Evolutionary conservation across 2,329 filamentous ascomycete genomes (phyloP).

Genomic region (Fusarium sp.): DNA sequence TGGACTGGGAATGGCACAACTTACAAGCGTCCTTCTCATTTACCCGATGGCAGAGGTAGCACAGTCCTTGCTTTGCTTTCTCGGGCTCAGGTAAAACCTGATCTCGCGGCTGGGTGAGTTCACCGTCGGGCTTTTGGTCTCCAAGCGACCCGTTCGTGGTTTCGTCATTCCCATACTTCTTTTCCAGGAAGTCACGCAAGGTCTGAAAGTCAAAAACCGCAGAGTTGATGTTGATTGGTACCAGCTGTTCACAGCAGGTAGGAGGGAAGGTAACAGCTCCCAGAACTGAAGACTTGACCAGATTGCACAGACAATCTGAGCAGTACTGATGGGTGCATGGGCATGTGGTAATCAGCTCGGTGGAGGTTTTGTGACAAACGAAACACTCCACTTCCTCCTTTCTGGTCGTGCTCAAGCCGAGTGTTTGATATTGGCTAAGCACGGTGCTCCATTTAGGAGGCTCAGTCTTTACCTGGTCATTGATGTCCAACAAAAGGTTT

Average conservation of each 20-base stretch:
- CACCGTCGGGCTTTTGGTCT: neutral
- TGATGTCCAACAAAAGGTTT: neutral
- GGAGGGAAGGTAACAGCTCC: slow-evolving; percentile 3
- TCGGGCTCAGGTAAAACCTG: neutral
- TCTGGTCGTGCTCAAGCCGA: neutral
- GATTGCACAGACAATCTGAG: neutral
- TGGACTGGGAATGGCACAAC: neutral
- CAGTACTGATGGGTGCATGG: slow-evolving; percentile 18
- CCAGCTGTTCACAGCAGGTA: neutral
- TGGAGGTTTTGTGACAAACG: neutral
- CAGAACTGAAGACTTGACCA: slow-evolving; percentile 5
- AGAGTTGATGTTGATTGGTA: slow-evolving; percentile 12
- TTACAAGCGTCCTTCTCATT: slow-evolving; percentile 1
- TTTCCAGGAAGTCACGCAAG: neutral
- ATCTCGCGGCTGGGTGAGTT: neutral
- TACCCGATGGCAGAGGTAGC: neutral
- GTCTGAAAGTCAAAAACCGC: neutral
- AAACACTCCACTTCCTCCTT: neutral
- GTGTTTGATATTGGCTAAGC: neutral
- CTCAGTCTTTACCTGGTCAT: neutral
- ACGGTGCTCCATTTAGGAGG: neutral
- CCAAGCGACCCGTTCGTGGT: neutral
- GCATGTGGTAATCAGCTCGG: neutral
- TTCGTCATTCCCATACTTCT: neutral
- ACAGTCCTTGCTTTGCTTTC: neutral